Base-by-base conservation (phyloP, 2,329 filamentous ascomycete species). In the Diaporthe capsici region DNA sequence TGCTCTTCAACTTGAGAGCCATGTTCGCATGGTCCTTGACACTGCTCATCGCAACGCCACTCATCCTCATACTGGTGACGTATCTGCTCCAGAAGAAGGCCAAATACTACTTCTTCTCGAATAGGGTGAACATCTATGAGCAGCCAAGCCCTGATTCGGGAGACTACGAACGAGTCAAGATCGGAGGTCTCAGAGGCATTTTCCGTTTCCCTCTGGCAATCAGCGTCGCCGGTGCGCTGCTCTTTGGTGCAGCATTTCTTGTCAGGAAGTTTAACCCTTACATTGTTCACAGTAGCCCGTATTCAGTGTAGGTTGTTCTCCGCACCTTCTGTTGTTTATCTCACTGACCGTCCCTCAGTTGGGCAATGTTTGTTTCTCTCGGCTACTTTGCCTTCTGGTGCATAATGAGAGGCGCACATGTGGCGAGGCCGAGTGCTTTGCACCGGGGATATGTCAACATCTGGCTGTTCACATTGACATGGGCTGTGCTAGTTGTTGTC, bases 21-120 rank as follows among this genome's bases (percentile, higher is more conserved):
- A 89, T 98, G 75, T 98, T 98, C 84, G 95, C 95, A 4, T 92
- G 97, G 85, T 96, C 95, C 7, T 89, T 98, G 39, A 94, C 94
- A 0, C 85, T 98, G 17, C 90, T 98, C 28, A 92, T 98, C 28
- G 92, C 93, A 28, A 92, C 94, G 0, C 96, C 96, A 0, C 82
- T 98, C 61, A 86, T 93, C 4, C 86, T 98, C 34, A 87, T 95
- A 20, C 82, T 92, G 4, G 87, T 96, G 2, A 92, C 93, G 10
- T 91, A 94, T 75, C 81, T 94, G 37, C 87, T 98, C 5, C 88
- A 90, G 60, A 91, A 91, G 75, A 86, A 88, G 12, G 95, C 96
- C 83, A 98, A 95, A 85, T 95, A 96, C 85, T 99, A 98, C 84
- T 91, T 96, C 74, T 98, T 98, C 82, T 90, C 94, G 6, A 90